A percentile compares a stretch with the other conserved stretches of the same genome.
Evolutionary conservation across 306 rosid genomes (phyloP).

Genomic region (Vachellia collinsii): DNA sequence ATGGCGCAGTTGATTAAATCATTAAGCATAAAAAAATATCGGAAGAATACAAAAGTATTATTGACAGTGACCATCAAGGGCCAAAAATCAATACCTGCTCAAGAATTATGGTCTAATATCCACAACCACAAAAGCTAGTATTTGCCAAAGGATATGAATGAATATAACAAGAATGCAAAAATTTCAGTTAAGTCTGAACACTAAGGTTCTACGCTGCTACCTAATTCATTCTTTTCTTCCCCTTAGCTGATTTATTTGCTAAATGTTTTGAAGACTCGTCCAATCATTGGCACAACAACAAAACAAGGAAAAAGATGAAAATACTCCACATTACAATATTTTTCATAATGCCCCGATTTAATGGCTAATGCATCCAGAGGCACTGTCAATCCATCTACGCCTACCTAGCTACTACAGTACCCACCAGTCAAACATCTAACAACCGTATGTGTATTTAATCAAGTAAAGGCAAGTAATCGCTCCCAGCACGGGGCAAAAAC

Average conservation of each 20-base stretch:
- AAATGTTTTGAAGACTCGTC: background rate
- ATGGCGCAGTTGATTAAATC: slow-evolving; percentile 5
- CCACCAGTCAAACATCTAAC: background rate
- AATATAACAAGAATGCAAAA: background rate
- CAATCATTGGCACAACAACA: background rate
- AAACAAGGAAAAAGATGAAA: background rate
- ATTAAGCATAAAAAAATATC: background rate
- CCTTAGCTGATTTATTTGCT: background rate
- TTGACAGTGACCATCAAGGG: background rate
- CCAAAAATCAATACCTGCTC: background rate
- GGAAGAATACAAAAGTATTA: background rate
- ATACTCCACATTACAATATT: background rate
- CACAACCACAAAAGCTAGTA: background rate
- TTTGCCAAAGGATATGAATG: background rate
- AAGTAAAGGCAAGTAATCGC: background rate
- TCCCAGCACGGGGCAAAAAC: background rate
- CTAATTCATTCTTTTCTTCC: background rate
- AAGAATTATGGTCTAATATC: background rate
- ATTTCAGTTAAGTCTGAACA: background rate
- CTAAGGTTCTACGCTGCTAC: background rate
- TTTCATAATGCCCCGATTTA: background rate
- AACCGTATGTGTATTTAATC: background rate
- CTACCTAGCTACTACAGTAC: background rate
- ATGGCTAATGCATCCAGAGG: background rate
- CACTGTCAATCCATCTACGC: background rate